These are phyloP conservation scores for Verticillium dahliae DNA, from an alignment of 2,329 filamentous ascomycete species.

Conservation along the genomic window DNA sequence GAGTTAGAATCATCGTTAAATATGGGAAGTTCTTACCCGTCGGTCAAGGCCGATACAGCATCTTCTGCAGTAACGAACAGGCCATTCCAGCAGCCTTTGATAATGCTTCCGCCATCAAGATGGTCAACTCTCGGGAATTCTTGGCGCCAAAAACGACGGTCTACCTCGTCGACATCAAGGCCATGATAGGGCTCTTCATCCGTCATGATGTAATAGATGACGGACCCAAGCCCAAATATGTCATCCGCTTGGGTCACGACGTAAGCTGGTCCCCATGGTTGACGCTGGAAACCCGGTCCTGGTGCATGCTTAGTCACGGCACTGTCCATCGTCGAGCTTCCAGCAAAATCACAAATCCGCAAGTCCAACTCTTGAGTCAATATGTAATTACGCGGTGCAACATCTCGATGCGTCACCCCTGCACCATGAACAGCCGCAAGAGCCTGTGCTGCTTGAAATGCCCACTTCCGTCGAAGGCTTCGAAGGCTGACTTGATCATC, in stretches of 20 bases:
- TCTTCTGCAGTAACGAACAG: too few species aligned
- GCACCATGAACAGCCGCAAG: not conserved
- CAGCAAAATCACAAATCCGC: not conserved
- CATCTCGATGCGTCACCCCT: not conserved
- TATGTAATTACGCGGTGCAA: not conserved
- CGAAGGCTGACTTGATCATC: not conserved
- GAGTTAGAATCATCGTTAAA: too few species aligned
- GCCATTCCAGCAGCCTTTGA: not conserved
- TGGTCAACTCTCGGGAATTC: not conserved
- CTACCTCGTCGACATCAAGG: not conserved
- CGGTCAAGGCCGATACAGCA: too few species aligned
- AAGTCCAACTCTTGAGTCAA: not conserved
- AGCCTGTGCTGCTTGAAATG: not conserved
- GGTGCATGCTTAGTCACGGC: not conserved
- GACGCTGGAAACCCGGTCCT: not conserved
- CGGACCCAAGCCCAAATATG: not conserved
- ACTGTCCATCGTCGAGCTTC: not conserved
- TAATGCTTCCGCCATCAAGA: not conserved
- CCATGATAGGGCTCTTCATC: not conserved
- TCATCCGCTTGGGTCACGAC: not conserved
- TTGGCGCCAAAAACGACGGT: not conserved
- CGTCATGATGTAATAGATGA: not conserved
- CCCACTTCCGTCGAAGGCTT: not conserved
- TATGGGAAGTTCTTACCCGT: too few species aligned
- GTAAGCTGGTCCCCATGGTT: not conserved